Percentiles rank a stretch among this genome's conserved stretches.
phyloP scores from a whole-genome alignment of 208 protist species.

The Phytomonas sp. region DNA sequence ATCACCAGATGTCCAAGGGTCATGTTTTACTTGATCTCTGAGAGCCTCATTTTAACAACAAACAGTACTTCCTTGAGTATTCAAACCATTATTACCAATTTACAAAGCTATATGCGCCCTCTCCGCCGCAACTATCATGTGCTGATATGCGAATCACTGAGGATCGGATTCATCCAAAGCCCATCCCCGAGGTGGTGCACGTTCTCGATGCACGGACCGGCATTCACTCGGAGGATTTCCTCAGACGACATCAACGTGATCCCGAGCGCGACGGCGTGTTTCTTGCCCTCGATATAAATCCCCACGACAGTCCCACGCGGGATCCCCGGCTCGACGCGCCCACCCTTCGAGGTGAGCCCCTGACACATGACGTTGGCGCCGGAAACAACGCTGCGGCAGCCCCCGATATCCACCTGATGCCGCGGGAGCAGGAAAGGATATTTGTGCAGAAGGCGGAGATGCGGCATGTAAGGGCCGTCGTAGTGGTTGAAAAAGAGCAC shows the following conservation, averaged over 20 bases:
- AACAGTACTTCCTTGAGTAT: not conserved
- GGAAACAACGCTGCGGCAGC: slow-evolving; percentile 94
- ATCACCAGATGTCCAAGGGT: not conserved
- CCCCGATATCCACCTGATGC: slow-evolving; percentile 96
- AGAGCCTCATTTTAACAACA: not conserved
- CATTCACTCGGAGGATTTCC: slow-evolving; percentile 89
- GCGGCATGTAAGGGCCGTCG: slow-evolving; percentile 93
- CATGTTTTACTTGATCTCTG: not conserved
- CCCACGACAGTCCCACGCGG: slow-evolving; percentile 60
- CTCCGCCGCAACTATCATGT: slow-evolving; percentile 16
- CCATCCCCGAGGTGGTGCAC: slow-evolving; percentile 96
- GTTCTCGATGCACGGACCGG: slow-evolving; percentile 93
- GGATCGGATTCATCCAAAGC: slow-evolving; percentile 91
- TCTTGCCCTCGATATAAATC: slow-evolving; percentile 94
- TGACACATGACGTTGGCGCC: slow-evolving; percentile 98
- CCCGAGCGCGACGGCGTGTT: slow-evolving; percentile 93
- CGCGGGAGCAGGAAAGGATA: slow-evolving; percentile 94
- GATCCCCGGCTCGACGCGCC: slow-evolving; percentile 49
- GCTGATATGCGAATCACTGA: slow-evolving; percentile 78
- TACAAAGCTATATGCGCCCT: not conserved
- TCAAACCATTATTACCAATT: not conserved
- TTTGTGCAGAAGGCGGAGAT: slow-evolving; percentile 94
- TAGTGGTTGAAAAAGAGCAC: slow-evolving; percentile 95
- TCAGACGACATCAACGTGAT: slow-evolving; percentile 88
- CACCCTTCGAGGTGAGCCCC: slow-evolving; percentile 94